Conservation (phyloP, 768 basidiomycete genomes). For the Lactarius vividus region DNA sequence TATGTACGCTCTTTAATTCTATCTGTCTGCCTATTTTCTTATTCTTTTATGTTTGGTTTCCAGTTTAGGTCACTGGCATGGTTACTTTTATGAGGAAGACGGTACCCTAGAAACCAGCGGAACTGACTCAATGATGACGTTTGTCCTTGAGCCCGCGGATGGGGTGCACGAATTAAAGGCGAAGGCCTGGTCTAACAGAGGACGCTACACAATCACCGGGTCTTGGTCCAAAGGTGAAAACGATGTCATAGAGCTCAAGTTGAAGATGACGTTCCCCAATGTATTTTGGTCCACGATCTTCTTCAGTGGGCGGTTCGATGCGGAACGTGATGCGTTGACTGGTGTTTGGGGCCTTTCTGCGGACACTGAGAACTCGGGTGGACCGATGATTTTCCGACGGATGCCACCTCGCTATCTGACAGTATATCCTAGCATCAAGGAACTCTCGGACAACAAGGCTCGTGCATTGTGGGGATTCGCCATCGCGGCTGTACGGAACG, state of each 20-base stretch:
- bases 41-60: background rate
- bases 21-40: background rate
- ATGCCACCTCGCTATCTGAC: conserved; percentile 29
- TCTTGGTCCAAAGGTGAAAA: conserved; percentile 24
- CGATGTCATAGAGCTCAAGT: conserved; percentile 17
- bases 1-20: background rate
- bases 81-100: conserved; percentile 10
- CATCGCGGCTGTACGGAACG: conserved; percentile 28
- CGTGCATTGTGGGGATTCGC: conserved; percentile 37
- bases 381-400: conserved; percentile 31
- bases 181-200: conserved; percentile 15
- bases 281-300: conserved; percentile 5
- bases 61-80: conserved; percentile 24
- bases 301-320: conserved; percentile 15
- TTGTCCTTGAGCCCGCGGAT: conserved; percentile 15
- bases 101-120: background rate
- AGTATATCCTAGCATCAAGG: conserved; percentile 31
- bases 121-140: conserved; percentile 16
- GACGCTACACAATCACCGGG: conserved; percentile 26
- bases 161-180: conserved; percentile 17
- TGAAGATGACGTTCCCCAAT: conserved; percentile 23
- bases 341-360: conserved; percentile 5
- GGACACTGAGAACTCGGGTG: background rate
- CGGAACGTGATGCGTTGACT: conserved; percentile 12
- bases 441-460: conserved; percentile 29